These are phyloP conservation scores for Ceriops zippeliana DNA, from an alignment of 345 rosid species.

Conservation along the genomic window DNA sequence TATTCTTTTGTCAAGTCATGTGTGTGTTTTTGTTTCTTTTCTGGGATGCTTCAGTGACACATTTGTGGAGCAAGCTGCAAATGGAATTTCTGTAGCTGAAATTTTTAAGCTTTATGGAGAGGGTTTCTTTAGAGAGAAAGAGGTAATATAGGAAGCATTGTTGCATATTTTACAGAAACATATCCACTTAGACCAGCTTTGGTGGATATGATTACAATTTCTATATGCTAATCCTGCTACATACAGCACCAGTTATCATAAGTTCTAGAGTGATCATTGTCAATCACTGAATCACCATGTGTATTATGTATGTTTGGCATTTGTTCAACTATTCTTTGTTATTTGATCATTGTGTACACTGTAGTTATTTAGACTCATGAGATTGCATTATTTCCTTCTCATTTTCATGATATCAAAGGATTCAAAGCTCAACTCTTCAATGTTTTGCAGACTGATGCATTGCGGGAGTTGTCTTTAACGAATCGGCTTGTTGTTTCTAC, in stretches of 20 bases:
- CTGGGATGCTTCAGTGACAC: conserved; percentile 49
- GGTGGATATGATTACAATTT: neutral
- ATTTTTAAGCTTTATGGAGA: conserved; percentile 81
- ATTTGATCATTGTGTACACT: no score
- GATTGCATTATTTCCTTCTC: neutral
- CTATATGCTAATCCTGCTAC: neutral
- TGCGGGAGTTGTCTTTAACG: conserved; percentile 56
- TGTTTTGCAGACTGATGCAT: conserved; percentile 54
- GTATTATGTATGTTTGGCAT: no score
- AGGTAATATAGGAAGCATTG: conserved; percentile 42
- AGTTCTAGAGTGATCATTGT: no score
- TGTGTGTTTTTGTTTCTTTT: conserved; percentile 8
- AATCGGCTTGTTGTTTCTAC: conserved; percentile 80
- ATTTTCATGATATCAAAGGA: neutral
- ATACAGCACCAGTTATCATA: no score
- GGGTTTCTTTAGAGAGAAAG: conserved; percentile 77
- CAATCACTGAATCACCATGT: no score
- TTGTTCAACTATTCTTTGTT: no score
- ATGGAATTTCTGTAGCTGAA: conserved; percentile 75
- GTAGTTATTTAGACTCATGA: neutral
- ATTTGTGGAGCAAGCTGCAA: conserved; percentile 58
- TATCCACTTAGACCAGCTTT: neutral
- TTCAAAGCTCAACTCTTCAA: conserved; percentile 2
- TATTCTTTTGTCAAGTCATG: conserved; percentile 5
- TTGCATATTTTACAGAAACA: neutral